Evolutionary conservation across 305 asterid species (phyloP).

Genomic region (Solanum chacoense): DNA sequence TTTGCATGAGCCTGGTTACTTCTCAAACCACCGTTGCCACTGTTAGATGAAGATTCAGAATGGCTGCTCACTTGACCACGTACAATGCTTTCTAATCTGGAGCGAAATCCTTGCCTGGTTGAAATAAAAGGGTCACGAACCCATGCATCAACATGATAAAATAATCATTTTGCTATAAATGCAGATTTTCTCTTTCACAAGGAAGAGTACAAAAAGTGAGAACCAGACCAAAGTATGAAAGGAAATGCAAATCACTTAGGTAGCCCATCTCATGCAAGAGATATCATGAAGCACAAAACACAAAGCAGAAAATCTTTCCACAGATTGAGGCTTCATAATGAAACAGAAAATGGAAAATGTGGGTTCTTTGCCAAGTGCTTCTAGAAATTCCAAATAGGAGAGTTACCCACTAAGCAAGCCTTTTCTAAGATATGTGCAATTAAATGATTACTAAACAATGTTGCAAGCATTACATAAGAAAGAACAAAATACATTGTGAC

Average conservation of each 20-base stretch:
- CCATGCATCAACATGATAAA: neutral
- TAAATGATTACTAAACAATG: neutral
- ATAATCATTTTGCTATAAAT: neutral
- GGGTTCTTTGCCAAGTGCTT: neutral
- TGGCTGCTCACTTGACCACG: conserved; percentile 68
- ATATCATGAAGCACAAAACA: neutral
- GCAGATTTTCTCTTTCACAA: neutral
- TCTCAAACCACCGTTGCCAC: conserved; percentile 29
- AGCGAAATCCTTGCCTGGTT: conserved; percentile 71
- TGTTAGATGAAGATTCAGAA: conserved; percentile 32
- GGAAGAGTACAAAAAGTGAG: neutral
- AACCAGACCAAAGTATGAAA: neutral
- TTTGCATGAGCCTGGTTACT: conserved; percentile 32
- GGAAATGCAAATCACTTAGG: neutral
- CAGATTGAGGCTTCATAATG: neutral
- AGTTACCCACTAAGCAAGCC: neutral
- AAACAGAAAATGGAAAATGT: neutral
- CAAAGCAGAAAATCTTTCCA: neutral
- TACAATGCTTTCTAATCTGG: conserved; percentile 55
- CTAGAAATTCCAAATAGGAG: neutral
- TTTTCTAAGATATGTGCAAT: neutral
- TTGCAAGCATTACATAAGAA: neutral
- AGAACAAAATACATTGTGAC: neutral
- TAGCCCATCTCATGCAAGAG: neutral
- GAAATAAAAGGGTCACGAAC: conserved; percentile 2